These are phyloP conservation scores for Fusarium praegraminearum DNA, from an alignment of 2,329 filamentous ascomycete species.

Conservation along the genomic window DNA sequence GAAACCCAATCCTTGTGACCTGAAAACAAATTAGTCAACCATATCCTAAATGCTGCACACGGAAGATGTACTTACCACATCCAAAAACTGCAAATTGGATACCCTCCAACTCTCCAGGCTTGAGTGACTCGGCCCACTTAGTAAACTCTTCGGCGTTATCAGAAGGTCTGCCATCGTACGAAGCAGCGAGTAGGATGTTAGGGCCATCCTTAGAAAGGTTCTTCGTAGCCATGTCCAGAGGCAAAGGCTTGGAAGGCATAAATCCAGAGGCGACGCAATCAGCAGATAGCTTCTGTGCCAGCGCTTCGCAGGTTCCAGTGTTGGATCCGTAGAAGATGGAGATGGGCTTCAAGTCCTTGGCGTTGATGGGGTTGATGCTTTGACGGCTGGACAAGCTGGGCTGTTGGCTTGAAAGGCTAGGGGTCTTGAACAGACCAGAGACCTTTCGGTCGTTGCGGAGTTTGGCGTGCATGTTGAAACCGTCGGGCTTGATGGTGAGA, in stretches of 20 bases:
- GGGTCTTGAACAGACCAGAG: neutral
- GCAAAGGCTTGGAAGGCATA: neutral
- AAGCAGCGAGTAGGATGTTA: constrained; percentile 4
- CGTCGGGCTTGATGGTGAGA: neutral
- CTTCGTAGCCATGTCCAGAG: neutral
- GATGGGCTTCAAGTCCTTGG: constrained; percentile 8
- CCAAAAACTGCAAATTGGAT: constrained; percentile 9
- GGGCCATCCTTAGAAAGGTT: constrained; percentile 4
- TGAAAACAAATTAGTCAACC: neutral
- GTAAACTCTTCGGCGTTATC: constrained; percentile 6
- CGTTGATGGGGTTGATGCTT: neutral
- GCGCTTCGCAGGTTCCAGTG: constrained; percentile 6
- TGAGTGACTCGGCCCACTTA: neutral
- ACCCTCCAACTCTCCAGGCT: neutral
- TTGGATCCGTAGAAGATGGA: constrained; percentile 10
- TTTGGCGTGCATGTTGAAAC: constrained; percentile 14
- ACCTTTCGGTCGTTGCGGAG: constrained; percentile 5
- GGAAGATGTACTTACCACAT: neutral
- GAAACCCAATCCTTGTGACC: constrained; percentile 61
- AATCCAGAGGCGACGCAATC: constrained; percentile 17
- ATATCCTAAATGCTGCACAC: constrained; percentile 57
- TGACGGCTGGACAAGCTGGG: neutral
- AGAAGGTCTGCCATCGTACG: neutral
- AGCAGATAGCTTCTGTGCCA: constrained; percentile 2
- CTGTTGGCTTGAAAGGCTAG: neutral